Evolutionary conservation across 768 basidiomycete species (phyloP), one percentile per base, ranked within the genome.

Genomic region (Auricularia auricula-judae): DNA sequence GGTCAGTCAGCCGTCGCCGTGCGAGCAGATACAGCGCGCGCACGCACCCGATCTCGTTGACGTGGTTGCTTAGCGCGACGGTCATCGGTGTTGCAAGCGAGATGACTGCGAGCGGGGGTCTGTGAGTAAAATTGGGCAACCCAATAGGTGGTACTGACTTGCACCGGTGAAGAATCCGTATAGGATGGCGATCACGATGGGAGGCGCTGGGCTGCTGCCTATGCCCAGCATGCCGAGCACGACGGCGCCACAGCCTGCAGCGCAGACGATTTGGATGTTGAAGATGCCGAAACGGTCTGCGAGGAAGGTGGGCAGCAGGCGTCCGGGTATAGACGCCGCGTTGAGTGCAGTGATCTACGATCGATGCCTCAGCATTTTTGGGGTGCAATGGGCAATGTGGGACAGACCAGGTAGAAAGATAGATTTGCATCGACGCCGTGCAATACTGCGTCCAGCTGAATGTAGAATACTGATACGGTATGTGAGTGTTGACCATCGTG

Each of bases 131-230:
- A 3, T 10, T 0, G 29, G 29, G 29, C 29, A 29, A 29, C 29
- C 2, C 29, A 29, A 29, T 29, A 29, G 29, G 29, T 1, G 29
- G 29, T 29, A 73, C 75, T 63, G 14, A 79, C 78, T 76, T 8
- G 74, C 66, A 18, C 81, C 82, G 39, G 75, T 72, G 65, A 81
- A 82, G 66, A 81, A 81, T 5, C 82, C 83, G 67, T 76, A 83
- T 1, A 79, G 54, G 12, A 76, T 68, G 3, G 76, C 76, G 62
- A 82, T 75, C 2, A 75, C 67, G 16, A 79, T 73, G 21, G 47
- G 47, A 8, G 47, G 47, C 18, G 18, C 47, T 1, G 47, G 16
- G 47, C 11, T 12, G 47, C 21, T 21, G 47, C 21, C 21, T 8
- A 51, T 51, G 47, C 47, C 47, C 47, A 51, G 47, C 47, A 51